Conservation (phyloP, 2,329 filamentous ascomycete genomes). For the Capronia epimyces region DNA sequence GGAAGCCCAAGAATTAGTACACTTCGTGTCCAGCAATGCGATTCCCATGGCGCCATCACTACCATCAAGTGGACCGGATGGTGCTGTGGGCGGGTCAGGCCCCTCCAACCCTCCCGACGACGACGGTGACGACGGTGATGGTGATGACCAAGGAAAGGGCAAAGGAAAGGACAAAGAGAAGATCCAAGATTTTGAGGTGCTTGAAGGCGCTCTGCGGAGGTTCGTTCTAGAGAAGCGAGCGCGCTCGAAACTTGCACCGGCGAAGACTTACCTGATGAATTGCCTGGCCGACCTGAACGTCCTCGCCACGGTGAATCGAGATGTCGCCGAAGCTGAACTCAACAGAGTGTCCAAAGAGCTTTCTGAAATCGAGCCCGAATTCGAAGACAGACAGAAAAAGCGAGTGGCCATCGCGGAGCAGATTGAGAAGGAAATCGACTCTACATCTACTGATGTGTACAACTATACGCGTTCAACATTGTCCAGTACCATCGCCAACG, state of each 20-base stretch:
- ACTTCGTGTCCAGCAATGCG: slow-evolving; percentile 96
- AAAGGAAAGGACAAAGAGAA: slow-evolving; percentile 89
- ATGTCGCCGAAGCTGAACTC: slow-evolving; percentile 79
- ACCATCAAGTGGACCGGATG: slow-evolving; percentile 48
- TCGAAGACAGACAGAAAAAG: slow-evolving; percentile 77
- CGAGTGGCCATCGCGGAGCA: slow-evolving; percentile 73
- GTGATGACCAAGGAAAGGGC: slow-evolving; percentile 61
- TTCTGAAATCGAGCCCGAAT: slow-evolving; percentile 73
- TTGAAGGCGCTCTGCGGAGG: slow-evolving; percentile 81
- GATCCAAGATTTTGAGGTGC: slow-evolving; percentile 77
- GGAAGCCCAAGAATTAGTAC: slow-evolving; percentile 84
- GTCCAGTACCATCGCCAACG: slow-evolving; percentile 66
- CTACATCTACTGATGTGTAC: slow-evolving; percentile 80
- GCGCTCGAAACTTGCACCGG: slow-evolving; percentile 88
- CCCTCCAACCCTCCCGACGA: slow-evolving; percentile 37
- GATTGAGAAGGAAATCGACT: slow-evolving; percentile 75
- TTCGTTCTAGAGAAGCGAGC: slow-evolving; percentile 96
- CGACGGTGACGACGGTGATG: slow-evolving; percentile 46
- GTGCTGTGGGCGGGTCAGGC: slow-evolving; percentile 48
- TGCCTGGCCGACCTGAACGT: slow-evolving; percentile 80
- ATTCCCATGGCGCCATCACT: slow-evolving; percentile 66
- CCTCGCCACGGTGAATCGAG: slow-evolving; percentile 77
- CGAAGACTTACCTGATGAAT: slow-evolving; percentile 91
- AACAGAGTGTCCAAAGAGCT: slow-evolving; percentile 77
- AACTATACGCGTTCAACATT: slow-evolving; percentile 72